phyloP scores from a whole-genome alignment of 176 grass and related monocot genomes.

The Juncus effusus region DNA sequence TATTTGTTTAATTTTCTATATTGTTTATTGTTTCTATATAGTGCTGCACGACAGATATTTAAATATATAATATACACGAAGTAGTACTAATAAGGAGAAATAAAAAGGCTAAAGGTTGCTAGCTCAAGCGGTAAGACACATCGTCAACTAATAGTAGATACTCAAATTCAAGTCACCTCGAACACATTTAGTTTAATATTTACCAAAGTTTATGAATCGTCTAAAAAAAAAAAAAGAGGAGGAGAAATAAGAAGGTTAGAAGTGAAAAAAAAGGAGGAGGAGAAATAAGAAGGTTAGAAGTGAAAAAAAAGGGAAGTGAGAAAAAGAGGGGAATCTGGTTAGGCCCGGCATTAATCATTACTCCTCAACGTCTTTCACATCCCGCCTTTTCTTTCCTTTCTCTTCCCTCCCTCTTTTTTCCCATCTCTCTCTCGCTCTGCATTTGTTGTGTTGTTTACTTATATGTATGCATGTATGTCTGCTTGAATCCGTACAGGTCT shows the following conservation, averaged over 20 bases:
- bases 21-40: no score
- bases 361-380: neutral
- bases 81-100: no score
- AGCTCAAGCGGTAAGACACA: no score
- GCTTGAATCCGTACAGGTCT: slow-evolving; percentile 24
- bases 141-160: no score
- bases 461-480: slow-evolving; percentile 7
- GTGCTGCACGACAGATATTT: no score
- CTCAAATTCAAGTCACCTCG: no score
- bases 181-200: no score
- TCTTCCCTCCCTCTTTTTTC: neutral
- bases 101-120: no score
- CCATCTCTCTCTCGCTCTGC: slow-evolving; percentile 1
- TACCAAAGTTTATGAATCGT: no score
- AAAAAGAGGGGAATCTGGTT: neutral
- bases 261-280: slow-evolving; percentile 10
- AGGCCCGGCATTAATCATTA: slow-evolving; percentile 18
- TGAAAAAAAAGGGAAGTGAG: slow-evolving; percentile 6
- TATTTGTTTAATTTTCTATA: no score
- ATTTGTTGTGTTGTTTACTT: no score
- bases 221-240: neutral
- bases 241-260: slow-evolving; percentile 9
- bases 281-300: slow-evolving; percentile 1
- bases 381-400: slow-evolving; percentile 24
- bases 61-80: no score